Base-by-base conservation (phyloP, 2,329 filamentous ascomycete species). In the Penicillium rolfsii region DNA sequence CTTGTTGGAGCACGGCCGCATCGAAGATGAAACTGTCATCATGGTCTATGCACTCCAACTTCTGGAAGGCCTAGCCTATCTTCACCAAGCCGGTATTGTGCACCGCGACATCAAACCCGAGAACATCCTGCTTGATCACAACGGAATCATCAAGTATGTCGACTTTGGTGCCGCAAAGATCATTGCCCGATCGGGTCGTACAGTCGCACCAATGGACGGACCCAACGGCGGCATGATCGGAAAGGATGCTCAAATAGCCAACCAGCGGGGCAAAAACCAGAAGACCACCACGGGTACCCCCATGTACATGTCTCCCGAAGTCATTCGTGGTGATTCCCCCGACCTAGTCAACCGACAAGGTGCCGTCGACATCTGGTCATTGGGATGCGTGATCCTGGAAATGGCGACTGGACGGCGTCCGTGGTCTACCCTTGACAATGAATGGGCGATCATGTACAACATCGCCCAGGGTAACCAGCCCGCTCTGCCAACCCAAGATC, bases 391-490 rank as follows among this genome's bases (percentile, higher is more conserved):
- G 40, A 91, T 99, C 66, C 85, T 97, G 45, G 95, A 99, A 77
- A 98, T 99, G 94, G 92, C 92, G 3, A 99, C 95, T 0, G 95
- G 95, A 22, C 87, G 93, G 64, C 88, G 94, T 16, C 95, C 95
- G 1, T 99, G 95, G 95, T 92, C 93, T 28, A 92, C 89, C 66
- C 87, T 98, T 50, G 95, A 99, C 80, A 99, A 99, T 74, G 95
- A 99, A 77, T 99, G 93, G 93, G 95, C 95, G 45, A 98, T 99
- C 80, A 99, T 99, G 95, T 99, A 97, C 84, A 98, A 98, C 81
- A 99, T 99, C 72, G 95, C 95, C 1, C 94, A 97, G 74, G 95
- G 95, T 66, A 96, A 97, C 70, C 91, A 93, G 52, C 95, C 95
- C 5, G 89, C 92, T 73, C 83, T 97, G 58, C 95, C 95, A 1